Evolutionary conservation across 352 stramenopile genomes (phyloP), one percentile per base, ranked within the genome.

Genomic region (Globisporangium nagaii): DNA sequence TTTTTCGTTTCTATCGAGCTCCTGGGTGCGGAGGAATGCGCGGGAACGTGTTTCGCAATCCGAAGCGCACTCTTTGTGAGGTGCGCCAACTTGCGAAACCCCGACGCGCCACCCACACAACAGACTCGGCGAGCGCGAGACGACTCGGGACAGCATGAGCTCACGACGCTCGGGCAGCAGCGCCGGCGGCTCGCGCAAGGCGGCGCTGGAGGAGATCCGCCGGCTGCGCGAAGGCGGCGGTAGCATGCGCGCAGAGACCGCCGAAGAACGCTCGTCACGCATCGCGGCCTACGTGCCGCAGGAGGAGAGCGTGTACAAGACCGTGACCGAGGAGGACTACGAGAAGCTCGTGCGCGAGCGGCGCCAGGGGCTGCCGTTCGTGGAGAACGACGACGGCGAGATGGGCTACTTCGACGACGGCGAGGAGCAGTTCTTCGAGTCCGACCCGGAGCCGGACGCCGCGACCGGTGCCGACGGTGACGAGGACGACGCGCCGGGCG

Each of bases 361-460:
- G 1, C 84, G 85, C 28, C 66, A 86, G 31, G 79, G 78, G 0
- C 55, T 92, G 41, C 82, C 84, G 2, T 95, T 95, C 49, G 85
- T 95, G 4, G 54, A 56, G 52, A 90, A 95, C 58, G 85, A 95
- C 27, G 84, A 88, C 48, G 70, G 75, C 12, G 81, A 86, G 56
- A 90, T 93, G 69, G 85, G 85, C 13, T 95, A 95, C 61, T 94
- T 86, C 49, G 85, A 95, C 53, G 84, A 95, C 48, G 85, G 85
- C 44, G 85, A 95, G 49, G 85, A 95, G 50, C 79, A 91, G 70
- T 93, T 93, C 50, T 95, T 95, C 52, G 85, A 95, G 53, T 90
- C 79, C 17, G 82, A 94, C 50, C 60, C 70, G 4, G 81, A 93
- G 51, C 60, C 70, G 4, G 81, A 93, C 41, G 49, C 53, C 24